Conservation (phyloP, 345 rosid genomes). For the Heritiera littoralis region DNA sequence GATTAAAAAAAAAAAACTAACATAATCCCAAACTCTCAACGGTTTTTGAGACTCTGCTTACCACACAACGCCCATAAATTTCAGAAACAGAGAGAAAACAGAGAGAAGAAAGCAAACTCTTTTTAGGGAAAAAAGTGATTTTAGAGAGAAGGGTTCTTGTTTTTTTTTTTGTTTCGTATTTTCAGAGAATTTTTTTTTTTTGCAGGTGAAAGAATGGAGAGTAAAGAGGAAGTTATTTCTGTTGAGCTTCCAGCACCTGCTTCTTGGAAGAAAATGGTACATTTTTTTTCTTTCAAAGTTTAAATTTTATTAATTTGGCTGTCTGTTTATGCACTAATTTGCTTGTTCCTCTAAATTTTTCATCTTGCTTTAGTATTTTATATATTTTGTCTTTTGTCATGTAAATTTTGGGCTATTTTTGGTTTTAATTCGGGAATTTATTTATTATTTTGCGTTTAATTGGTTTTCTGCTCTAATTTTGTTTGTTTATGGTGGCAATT, state of each 20-base stretch:
- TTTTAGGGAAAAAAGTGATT: neutral
- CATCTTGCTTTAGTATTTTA: neutral
- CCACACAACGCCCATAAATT: conserved; percentile 18
- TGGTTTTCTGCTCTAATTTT: conserved; percentile 3
- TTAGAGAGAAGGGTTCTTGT: neutral
- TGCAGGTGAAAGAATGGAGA: conserved; percentile 48
- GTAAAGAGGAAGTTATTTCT: conserved; percentile 52
- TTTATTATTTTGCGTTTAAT: conserved; percentile 2
- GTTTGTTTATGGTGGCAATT: conserved; percentile 1
- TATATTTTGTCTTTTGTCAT: neutral
- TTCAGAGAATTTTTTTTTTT: neutral
- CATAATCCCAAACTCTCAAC: conserved; percentile 41
- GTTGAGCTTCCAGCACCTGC: conserved; percentile 80
- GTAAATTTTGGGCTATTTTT: conserved; percentile 2
- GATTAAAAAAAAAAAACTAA: conserved; percentile 5
- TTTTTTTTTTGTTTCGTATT: neutral
- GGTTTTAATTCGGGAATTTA: conserved; percentile 15
- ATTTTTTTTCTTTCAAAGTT: neutral
- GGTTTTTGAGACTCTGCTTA: conserved; percentile 33
- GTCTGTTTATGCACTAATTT: conserved; percentile 1
- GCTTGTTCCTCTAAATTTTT: neutral
- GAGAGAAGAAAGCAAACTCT: neutral
- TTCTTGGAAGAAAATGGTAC: conserved; percentile 82
- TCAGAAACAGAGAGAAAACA: neutral
- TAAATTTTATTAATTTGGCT: neutral